A percentile compares a stretch with the other conserved stretches of the same genome.
phyloP scores from a whole-genome alignment of 176 grass and related monocot species.

The Raddia guianensis region DNA sequence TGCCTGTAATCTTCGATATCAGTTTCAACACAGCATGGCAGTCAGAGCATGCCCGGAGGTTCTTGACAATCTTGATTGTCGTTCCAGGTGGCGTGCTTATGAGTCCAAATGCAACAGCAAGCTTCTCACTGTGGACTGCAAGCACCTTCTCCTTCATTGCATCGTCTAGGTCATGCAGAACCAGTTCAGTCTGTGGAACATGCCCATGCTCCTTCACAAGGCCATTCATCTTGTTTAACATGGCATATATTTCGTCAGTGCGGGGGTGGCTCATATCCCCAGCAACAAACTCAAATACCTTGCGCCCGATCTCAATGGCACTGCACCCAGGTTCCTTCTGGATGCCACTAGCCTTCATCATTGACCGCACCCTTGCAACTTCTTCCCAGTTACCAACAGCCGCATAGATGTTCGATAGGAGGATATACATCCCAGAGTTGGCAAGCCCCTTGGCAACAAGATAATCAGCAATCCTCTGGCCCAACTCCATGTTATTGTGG shows the following conservation, averaged over 20 bases:
- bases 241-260: slow-evolving; percentile 70
- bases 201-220: slow-evolving; percentile 74
- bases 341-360: slow-evolving; percentile 81
- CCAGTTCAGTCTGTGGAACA: slow-evolving; percentile 62
- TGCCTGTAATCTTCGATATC: slow-evolving; percentile 61
- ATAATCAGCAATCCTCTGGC: slow-evolving; percentile 69
- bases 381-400: slow-evolving; percentile 69
- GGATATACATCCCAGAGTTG: slow-evolving; percentile 77
- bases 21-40: slow-evolving; percentile 82
- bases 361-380: slow-evolving; percentile 51
- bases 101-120: slow-evolving; percentile 81
- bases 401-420: slow-evolving; percentile 90
- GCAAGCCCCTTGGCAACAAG: slow-evolving; percentile 59
- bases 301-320: slow-evolving; percentile 66
- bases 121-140: slow-evolving; percentile 86
- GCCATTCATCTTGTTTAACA: slow-evolving; percentile 66
- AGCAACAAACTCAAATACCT: slow-evolving; percentile 71
- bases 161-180: slow-evolving; percentile 79
- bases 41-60: slow-evolving; percentile 79
- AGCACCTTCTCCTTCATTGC: slow-evolving; percentile 64
- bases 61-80: slow-evolving; percentile 86
- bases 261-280: slow-evolving; percentile 76
- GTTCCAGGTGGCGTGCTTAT: slow-evolving; percentile 65
- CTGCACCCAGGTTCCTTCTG: slow-evolving; percentile 87
- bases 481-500: slow-evolving; percentile 74